These are phyloP conservation scores for Aspergillus novofumigatus DNA, from an alignment of 2,329 filamentous ascomycete species.

Conservation along the genomic window DNA sequence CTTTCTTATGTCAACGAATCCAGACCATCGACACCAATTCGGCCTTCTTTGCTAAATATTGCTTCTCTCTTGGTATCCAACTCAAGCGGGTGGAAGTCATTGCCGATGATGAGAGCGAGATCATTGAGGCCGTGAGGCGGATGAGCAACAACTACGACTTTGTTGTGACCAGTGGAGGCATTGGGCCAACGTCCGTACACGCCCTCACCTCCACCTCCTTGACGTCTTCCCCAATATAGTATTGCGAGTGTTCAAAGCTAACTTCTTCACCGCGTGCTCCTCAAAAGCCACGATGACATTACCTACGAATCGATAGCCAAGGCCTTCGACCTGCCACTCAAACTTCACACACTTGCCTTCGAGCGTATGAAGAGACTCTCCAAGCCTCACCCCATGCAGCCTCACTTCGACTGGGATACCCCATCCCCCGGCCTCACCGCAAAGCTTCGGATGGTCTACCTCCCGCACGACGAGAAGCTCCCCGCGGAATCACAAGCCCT, in stretches of 20 bases:
- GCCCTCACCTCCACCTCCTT: background rate
- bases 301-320: constrained; percentile 93
- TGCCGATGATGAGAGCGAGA: constrained; percentile 85
- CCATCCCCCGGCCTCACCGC: constrained; percentile 74
- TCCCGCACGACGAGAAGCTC: constrained; percentile 69
- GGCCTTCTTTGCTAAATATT: constrained; percentile 61
- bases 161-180: constrained; percentile 91
- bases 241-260: constrained; percentile 1
- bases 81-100: constrained; percentile 90
- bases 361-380: constrained; percentile 79
- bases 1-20: background rate
- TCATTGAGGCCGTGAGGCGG: constrained; percentile 76
- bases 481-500: constrained; percentile 68
- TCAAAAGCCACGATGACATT: constrained; percentile 86
- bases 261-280: background rate
- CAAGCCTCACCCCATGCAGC: constrained; percentile 67
- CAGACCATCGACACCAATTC: constrained; percentile 65
- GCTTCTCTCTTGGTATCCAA: constrained; percentile 61
- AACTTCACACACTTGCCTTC: constrained; percentile 72
- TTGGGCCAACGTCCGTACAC: constrained; percentile 77
- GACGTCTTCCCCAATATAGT: background rate
- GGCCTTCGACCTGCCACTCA: constrained; percentile 73
- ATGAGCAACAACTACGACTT: constrained; percentile 93
- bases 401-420: constrained; percentile 77
- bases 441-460: constrained; percentile 83